Evolutionary conservation across 306 rosid species (phyloP).

Genomic region (Trifolium subterraneum): DNA sequence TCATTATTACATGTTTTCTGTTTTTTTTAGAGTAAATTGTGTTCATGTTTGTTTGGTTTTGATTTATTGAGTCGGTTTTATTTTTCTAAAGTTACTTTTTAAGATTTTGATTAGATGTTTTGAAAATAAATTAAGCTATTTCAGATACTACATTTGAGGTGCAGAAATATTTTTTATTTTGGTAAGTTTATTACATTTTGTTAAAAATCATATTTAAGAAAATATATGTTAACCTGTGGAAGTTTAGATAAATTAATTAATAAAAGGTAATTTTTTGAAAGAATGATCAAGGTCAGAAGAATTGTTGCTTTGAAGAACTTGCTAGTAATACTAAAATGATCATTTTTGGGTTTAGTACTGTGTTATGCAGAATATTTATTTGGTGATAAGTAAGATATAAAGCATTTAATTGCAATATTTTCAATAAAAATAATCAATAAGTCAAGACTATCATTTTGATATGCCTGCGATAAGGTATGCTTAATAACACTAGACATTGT

Average conservation of each 20-base stretch:
- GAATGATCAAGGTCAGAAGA: neutral
- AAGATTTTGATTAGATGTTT: neutral
- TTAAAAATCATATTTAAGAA: neutral
- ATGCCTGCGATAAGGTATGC: neutral
- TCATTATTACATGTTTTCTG: neutral
- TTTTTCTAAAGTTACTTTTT: neutral
- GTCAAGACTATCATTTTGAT: neutral
- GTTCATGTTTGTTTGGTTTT: neutral
- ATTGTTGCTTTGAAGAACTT: neutral
- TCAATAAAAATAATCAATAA: neutral
- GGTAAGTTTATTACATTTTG: neutral
- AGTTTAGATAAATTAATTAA: too few relatives aligned
- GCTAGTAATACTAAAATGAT: constrained; percentile 3
- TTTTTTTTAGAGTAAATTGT: neutral
- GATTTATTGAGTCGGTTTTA: neutral
- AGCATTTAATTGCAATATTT: neutral
- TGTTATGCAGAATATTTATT: neutral
- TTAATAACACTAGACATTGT: neutral
- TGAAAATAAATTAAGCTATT: too few relatives aligned
- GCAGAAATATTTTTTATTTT: neutral
- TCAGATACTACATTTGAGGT: neutral
- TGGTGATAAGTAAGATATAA: neutral
- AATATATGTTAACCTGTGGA: neutral
- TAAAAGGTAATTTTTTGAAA: too few relatives aligned
- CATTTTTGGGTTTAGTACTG: neutral